phyloP scores from a whole-genome alignment of 2,329 filamentous ascomycete genomes.

The Aureobasidium zeae region DNA sequence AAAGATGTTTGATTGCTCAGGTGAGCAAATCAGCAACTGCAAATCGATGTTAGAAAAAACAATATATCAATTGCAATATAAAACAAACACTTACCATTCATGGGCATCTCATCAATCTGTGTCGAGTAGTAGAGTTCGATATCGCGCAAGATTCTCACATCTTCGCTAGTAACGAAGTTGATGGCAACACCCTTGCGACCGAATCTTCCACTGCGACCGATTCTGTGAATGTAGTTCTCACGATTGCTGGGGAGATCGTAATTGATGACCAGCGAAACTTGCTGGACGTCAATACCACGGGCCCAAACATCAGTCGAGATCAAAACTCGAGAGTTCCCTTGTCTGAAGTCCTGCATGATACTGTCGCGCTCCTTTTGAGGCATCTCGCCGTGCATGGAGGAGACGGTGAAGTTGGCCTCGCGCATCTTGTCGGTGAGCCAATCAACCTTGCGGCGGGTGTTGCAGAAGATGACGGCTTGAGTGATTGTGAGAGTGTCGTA shows the following conservation, averaged over 20 bases:
- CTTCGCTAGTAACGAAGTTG: slow-evolving; percentile 98
- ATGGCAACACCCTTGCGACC: slow-evolving; percentile 98
- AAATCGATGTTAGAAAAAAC: neutral
- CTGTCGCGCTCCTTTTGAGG: slow-evolving; percentile 95
- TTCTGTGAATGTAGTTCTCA: slow-evolving; percentile 99
- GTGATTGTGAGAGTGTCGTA: slow-evolving; percentile 99
- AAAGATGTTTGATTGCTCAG: slow-evolving; percentile 17
- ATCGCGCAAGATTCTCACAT: slow-evolving; percentile 92
- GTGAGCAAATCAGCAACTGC: slow-evolving; percentile 30
- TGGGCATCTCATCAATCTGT: slow-evolving; percentile 97
- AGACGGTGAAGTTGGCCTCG: slow-evolving; percentile 96
- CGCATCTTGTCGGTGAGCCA: slow-evolving; percentile 99
- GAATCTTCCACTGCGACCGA: slow-evolving; percentile 89
- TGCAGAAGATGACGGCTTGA: slow-evolving; percentile 99
- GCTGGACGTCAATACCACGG: slow-evolving; percentile 96
- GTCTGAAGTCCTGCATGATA: slow-evolving; percentile 98
- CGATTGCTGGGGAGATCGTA: slow-evolving; percentile 97
- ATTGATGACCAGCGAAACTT: slow-evolving; percentile 97
- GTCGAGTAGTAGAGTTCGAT: slow-evolving; percentile 96
- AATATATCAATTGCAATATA: no score
- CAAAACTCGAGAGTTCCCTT: slow-evolving; percentile 89
- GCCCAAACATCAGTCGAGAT: slow-evolving; percentile 98
- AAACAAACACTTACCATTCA: slow-evolving; percentile 50
- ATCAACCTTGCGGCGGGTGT: slow-evolving; percentile 96
- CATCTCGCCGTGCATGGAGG: slow-evolving; percentile 99